Conservation (phyloP, 2,329 filamentous ascomycete genomes). For the Neofusicoccum ribis region DNA sequence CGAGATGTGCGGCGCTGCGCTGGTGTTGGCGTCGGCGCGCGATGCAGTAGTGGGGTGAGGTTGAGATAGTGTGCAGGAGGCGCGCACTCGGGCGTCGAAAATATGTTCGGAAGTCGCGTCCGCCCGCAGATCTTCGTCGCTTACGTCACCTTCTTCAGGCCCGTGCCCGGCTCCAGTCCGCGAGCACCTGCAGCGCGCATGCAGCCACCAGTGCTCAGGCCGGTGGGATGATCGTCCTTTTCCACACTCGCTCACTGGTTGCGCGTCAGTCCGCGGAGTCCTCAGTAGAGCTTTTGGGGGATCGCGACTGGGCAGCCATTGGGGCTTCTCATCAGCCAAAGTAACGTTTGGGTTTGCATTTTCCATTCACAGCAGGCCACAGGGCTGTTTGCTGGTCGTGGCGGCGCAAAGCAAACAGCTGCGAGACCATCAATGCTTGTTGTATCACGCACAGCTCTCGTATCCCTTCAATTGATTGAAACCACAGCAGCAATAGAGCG, state of each 20-base stretch:
- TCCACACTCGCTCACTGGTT: too few relatives aligned
- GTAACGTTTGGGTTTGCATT: not conserved
- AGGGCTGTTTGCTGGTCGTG: not conserved
- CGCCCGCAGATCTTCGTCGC: slow-evolving; percentile 10
- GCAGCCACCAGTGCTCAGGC: not conserved
- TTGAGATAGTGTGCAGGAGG: not conserved
- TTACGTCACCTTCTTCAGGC: slow-evolving; percentile 16
- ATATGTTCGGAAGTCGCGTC: slow-evolving; percentile 18
- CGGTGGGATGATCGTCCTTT: too few relatives aligned
- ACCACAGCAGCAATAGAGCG: too few relatives aligned
- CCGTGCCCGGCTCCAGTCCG: not conserved
- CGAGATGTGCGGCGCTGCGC: not conserved
- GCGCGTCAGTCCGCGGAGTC: too few relatives aligned
- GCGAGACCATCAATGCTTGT: too few relatives aligned
- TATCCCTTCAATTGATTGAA: too few relatives aligned
- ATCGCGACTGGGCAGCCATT: too few relatives aligned
- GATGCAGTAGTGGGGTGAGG: not conserved
- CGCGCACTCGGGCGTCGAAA: slow-evolving; percentile 6
- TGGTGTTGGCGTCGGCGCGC: not conserved
- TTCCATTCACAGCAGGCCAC: not conserved
- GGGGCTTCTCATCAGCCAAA: not conserved
- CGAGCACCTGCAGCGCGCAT: not conserved
- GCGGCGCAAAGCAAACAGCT: not conserved
- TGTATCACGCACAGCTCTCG: too few relatives aligned
- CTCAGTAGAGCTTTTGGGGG: too few relatives aligned